A percentile compares a stretch with the other conserved stretches of the same genome.
Conservation (phyloP, 768 basidiomycete species). For the Lactarius psammicola region DNA sequence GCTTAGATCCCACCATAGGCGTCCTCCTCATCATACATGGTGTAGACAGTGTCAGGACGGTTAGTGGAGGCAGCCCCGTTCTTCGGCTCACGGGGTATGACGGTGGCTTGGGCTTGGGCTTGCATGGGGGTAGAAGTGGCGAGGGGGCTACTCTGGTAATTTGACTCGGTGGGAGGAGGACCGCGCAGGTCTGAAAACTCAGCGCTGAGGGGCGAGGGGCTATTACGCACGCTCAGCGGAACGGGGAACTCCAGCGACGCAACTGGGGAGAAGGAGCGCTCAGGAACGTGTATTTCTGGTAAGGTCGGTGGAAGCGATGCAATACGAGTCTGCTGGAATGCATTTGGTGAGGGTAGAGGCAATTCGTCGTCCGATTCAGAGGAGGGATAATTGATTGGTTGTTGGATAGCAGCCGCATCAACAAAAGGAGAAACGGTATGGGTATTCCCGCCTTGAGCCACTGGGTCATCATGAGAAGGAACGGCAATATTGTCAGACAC, state of each 20-base stretch:
- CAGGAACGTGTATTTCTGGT: slow-evolving; percentile 50
- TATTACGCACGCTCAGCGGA: slow-evolving; percentile 23
- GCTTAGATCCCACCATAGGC: slow-evolving; percentile 66
- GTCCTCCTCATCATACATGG: slow-evolving; percentile 60
- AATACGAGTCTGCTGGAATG: slow-evolving; percentile 42
- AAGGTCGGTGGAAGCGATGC: slow-evolving; percentile 52
- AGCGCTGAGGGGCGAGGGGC: slow-evolving; percentile 33
- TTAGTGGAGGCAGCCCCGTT: slow-evolving; percentile 30
- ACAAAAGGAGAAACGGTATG: slow-evolving; percentile 35
- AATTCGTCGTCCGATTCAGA: slow-evolving; percentile 26
- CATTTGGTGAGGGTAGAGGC: slow-evolving; percentile 35
- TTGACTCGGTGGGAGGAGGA: slow-evolving; percentile 27
- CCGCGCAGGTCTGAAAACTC: slow-evolving; percentile 28
- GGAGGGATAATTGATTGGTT: neutral
- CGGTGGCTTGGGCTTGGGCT: slow-evolving; percentile 17
- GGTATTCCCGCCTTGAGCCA: slow-evolving; percentile 12
- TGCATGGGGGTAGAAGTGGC: slow-evolving; percentile 16
- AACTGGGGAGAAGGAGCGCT: slow-evolving; percentile 44
- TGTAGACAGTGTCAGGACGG: slow-evolving; percentile 51
- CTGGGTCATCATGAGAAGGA: slow-evolving; percentile 1
- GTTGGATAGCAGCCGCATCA: slow-evolving; percentile 27
- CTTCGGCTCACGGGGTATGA: slow-evolving; percentile 23
- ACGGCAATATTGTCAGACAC: neutral
- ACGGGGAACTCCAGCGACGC: slow-evolving; percentile 34
- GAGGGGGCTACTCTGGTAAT: slow-evolving; percentile 28